A percentile compares a stretch with the other conserved stretches of the same genome.
Conservation (phyloP, 2,329 filamentous ascomycete genomes). For the Claviceps sorghi region DNA sequence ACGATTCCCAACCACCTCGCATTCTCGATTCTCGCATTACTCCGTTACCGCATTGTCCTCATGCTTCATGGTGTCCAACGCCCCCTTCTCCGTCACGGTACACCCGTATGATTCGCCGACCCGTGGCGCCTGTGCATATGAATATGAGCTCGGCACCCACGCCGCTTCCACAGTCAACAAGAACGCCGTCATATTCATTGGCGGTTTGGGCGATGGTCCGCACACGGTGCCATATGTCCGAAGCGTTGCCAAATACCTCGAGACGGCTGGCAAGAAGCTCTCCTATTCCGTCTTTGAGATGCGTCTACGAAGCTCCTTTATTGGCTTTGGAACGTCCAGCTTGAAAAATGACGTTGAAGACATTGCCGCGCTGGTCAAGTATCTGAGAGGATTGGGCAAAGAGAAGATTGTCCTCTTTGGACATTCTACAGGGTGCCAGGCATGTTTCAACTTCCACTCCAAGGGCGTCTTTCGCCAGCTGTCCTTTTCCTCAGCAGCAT, state of each 20-base stretch:
- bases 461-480: neutral
- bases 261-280: slow-evolving; percentile 19
- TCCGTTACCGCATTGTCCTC: neutral
- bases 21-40: too few species aligned
- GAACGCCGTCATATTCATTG: slow-evolving; percentile 55
- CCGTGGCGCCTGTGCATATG: slow-evolving; percentile 30
- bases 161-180: slow-evolving; percentile 15
- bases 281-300: slow-evolving; percentile 42
- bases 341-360: slow-evolving; percentile 39
- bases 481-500: neutral
- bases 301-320: slow-evolving; percentile 39
- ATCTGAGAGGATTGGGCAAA: slow-evolving; percentile 35
- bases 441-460: slow-evolving; percentile 13
- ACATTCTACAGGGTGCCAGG: slow-evolving; percentile 45
- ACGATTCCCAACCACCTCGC: neutral
- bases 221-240: slow-evolving; percentile 47
- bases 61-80: slow-evolving; percentile 16
- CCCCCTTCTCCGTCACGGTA: slow-evolving; percentile 28
- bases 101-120: slow-evolving; percentile 31
- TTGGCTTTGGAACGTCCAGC: slow-evolving; percentile 34
- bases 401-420: slow-evolving; percentile 41
- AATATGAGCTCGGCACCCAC: slow-evolving; percentile 31
- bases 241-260: slow-evolving; percentile 29
- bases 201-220: slow-evolving; percentile 55
- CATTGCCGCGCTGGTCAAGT: slow-evolving; percentile 36